Evolutionary conservation across 305 asterid genomes (phyloP).

Genomic region (Fraxinus angustifolia): DNA sequence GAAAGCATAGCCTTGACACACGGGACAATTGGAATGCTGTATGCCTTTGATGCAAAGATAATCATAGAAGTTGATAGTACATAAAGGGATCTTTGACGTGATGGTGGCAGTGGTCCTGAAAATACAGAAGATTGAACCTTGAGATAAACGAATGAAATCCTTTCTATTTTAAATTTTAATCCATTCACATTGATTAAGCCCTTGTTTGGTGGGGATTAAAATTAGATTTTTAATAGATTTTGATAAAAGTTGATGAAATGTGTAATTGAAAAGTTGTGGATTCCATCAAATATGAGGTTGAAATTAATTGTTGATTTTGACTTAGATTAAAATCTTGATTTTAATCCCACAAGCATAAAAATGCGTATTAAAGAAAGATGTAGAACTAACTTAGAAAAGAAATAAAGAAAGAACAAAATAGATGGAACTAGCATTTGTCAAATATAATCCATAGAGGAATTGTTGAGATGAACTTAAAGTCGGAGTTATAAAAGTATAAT

Average conservation of each 20-base stretch:
- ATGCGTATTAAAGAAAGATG: background rate
- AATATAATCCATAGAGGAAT: background rate
- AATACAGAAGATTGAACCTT: constrained; percentile 17
- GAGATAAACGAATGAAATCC: constrained; percentile 3
- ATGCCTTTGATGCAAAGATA: constrained; percentile 76
- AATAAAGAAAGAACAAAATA: background rate
- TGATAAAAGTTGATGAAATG: background rate
- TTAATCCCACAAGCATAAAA: background rate
- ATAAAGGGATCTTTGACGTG: constrained; percentile 92
- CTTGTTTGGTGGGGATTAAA: background rate
- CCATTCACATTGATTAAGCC: background rate
- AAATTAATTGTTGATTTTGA: background rate
- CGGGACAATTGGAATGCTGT: constrained; percentile 58
- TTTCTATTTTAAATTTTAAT: background rate
- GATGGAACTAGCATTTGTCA: background rate
- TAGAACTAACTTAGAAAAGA: background rate
- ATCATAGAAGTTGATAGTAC: constrained; percentile 82
- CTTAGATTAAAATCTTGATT: background rate
- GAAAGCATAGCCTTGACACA: constrained; percentile 52
- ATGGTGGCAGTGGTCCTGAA: constrained; percentile 76
- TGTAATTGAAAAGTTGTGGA: background rate
- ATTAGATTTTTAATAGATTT: background rate
- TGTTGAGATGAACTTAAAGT: background rate
- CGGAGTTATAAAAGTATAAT: background rate
- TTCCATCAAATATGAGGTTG: background rate